phyloP scores from a whole-genome alignment of 495 filamentous ascomycete species.

The Tuber indicum region DNA sequence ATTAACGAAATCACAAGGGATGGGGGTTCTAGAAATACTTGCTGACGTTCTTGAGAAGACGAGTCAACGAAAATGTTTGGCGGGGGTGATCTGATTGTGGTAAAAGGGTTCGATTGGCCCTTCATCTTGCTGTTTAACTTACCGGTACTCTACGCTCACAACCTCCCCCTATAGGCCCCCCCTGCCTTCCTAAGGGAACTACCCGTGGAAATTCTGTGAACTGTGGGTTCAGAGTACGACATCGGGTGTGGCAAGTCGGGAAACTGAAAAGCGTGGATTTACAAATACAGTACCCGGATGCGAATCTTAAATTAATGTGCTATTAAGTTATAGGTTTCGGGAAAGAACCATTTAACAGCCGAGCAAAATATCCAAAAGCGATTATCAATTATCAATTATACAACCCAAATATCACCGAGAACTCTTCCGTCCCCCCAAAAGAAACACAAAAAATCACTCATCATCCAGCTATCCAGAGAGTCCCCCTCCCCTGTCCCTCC shows the following conservation, averaged over 20 bases:
- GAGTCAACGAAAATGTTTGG: no score
- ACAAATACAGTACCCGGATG: neutral
- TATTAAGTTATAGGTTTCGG: neutral
- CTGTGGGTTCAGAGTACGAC: neutral
- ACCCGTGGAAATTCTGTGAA: neutral
- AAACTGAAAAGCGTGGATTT: neutral
- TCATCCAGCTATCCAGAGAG: neutral
- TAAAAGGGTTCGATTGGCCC: no score
- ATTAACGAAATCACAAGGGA: no score
- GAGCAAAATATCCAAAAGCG: neutral
- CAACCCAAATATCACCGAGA: neutral
- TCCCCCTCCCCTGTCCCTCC: neutral
- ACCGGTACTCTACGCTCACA: neutral
- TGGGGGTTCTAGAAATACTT: no score
- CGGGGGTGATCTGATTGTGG: no score
- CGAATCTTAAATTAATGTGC: neutral
- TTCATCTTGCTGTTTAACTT: no score
- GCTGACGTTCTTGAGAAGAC: no score
- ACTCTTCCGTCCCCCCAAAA: neutral
- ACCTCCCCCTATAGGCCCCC: neutral
- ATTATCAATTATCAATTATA: neutral
- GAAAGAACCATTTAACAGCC: neutral
- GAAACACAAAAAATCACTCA: neutral
- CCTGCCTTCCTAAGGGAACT: neutral
- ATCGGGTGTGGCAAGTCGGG: neutral